These are phyloP conservation scores for Acanthamoeba culbertsoni DNA, from an alignment of 208 protist species.

Conservation along the genomic window DNA sequence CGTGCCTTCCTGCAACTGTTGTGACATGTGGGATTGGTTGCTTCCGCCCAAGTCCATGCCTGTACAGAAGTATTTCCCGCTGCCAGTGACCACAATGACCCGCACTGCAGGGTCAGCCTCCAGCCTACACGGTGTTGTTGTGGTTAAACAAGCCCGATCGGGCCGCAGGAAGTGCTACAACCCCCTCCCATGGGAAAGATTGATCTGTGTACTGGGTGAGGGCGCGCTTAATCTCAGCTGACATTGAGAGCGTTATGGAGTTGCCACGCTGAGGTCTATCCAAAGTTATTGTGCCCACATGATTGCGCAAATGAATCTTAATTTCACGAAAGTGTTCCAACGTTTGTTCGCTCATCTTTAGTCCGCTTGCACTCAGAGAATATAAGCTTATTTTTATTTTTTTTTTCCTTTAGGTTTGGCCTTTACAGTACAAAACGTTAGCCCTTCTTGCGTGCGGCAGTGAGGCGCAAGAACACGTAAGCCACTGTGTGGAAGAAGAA, in stretches of 20 bases:
- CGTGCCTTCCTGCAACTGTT: neutral
- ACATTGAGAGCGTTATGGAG: slow-evolving; percentile 41
- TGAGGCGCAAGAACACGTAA: too few species aligned
- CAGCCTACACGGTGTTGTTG: neutral
- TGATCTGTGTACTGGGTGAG: neutral
- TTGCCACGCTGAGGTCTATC: neutral
- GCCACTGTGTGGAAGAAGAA: too few species aligned
- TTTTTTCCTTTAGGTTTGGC: too few species aligned
- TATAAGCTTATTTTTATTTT: too few species aligned
- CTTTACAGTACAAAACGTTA: too few species aligned
- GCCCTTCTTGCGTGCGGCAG: too few species aligned
- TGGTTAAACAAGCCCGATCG: neutral
- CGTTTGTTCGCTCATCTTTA: too few species aligned
- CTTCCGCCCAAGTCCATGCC: slow-evolving; percentile 41
- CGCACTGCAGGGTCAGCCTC: neutral
- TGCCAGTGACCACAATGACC: slow-evolving; percentile 42
- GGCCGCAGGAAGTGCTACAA: too few species aligned
- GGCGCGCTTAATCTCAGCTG: neutral
- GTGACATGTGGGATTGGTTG: slow-evolving; percentile 31
- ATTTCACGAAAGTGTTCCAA: too few species aligned
- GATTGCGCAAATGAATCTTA: neutral
- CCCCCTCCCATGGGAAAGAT: too few species aligned
- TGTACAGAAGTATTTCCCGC: slow-evolving; percentile 50
- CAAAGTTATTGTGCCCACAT: neutral
- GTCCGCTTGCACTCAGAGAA: too few species aligned